Evolutionary conservation across 805 yeast species (phyloP).

Genomic region (Wickerhamiella dianesei): DNA sequence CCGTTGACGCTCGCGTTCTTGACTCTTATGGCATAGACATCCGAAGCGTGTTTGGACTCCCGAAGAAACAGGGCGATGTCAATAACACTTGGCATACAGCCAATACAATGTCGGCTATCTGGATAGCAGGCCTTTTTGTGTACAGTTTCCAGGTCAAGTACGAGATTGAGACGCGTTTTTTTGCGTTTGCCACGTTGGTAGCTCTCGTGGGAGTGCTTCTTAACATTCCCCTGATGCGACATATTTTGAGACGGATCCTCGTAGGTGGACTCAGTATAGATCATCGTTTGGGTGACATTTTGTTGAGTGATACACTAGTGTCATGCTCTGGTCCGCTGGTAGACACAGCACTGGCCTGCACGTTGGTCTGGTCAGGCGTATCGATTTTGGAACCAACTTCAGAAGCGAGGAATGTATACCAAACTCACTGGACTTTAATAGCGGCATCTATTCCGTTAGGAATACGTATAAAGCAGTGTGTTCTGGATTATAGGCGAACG

Average conservation of each 20-base stretch:
- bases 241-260: constrained; percentile 35
- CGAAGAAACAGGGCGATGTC: background rate
- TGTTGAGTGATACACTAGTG: constrained; percentile 72
- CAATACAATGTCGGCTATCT: constrained; percentile 1
- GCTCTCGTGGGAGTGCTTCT: constrained; percentile 28
- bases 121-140: constrained; percentile 4
- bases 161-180: constrained; percentile 11
- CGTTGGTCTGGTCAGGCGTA: constrained; percentile 27
- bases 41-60: constrained; percentile 8
- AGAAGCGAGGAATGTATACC: constrained; percentile 16
- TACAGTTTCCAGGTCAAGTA: background rate
- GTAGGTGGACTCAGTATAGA: constrained; percentile 47
- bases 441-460: constrained; percentile 43
- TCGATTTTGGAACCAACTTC: constrained; percentile 16
- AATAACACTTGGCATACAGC: constrained; percentile 5
- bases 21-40: constrained; percentile 4
- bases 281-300: constrained; percentile 58
- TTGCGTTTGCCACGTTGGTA: constrained; percentile 31
- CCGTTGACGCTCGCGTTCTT: constrained; percentile 6
- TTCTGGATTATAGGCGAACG: constrained; percentile 46
- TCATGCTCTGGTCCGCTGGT: constrained; percentile 66
- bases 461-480: constrained; percentile 75
- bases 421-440: constrained; percentile 18
- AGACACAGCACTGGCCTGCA: constrained; percentile 49
- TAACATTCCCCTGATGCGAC: constrained; percentile 31